Evolutionary conservation across 345 rosid genomes (phyloP).

Genomic region (Ceriops zippeliana): DNA sequence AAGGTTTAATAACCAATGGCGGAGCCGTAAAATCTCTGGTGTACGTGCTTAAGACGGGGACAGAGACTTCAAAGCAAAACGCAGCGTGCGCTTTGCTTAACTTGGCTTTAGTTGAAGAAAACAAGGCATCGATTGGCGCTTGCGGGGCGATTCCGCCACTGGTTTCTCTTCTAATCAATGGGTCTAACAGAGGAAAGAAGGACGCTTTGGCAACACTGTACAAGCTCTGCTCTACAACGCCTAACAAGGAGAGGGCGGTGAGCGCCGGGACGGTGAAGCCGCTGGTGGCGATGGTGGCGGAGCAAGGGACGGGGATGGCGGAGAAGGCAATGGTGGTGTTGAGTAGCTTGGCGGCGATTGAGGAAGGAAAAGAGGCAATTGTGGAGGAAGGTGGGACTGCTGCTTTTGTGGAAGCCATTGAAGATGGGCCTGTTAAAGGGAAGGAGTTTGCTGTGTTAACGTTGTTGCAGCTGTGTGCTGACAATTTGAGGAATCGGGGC

Average conservation of each 20-base stretch:
- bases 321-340: constrained; percentile 96
- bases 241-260: constrained; percentile 90
- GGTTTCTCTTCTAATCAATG: constrained; percentile 67
- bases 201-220: constrained; percentile 88
- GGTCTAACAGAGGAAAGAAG: constrained; percentile 81
- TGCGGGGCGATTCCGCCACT: constrained; percentile 94
- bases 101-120: constrained; percentile 75
- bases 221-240: constrained; percentile 72
- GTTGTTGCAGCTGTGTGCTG: constrained; percentile 75
- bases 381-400: constrained; percentile 91
- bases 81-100: constrained; percentile 93
- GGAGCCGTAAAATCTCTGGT: constrained; percentile 84
- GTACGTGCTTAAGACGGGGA: constrained; percentile 84
- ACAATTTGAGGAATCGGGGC: constrained; percentile 69
- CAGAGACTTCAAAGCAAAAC: constrained; percentile 90
- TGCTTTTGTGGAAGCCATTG: constrained; percentile 85
- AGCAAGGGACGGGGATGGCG: constrained; percentile 77
- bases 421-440: constrained; percentile 79
- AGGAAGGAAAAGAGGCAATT: constrained; percentile 67
- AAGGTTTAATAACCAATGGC: constrained; percentile 48
- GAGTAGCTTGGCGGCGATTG: constrained; percentile 67
- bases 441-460: constrained; percentile 87
- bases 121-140: constrained; percentile 80
- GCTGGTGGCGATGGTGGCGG: constrained; percentile 65
- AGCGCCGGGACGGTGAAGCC: constrained; percentile 90